These are phyloP conservation scores for Rachicladosporium sp. DNA, from an alignment of 2,329 filamentous ascomycete species.

Conservation along the genomic window DNA sequence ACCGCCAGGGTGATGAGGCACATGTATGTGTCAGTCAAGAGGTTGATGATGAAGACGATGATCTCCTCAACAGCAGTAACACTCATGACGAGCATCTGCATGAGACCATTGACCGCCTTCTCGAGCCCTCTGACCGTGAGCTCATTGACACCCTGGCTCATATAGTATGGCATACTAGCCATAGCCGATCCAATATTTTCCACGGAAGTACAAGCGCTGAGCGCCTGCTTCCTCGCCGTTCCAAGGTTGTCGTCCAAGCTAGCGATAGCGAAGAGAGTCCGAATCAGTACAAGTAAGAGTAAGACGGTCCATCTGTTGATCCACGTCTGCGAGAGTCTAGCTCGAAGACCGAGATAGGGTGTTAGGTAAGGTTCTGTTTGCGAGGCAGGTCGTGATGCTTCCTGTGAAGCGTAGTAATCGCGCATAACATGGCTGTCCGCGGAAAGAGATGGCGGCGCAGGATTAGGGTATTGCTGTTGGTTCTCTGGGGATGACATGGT, in stretches of 20 bases:
- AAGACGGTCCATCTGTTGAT: constrained; percentile 95
- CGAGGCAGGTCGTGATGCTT: constrained; percentile 43
- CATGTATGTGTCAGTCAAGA: constrained; percentile 79
- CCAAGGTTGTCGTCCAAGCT: constrained; percentile 61
- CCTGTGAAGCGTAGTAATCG: constrained; percentile 46
- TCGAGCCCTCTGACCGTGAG: constrained; percentile 71
- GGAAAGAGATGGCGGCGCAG: constrained; percentile 46
- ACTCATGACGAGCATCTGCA: constrained; percentile 64
- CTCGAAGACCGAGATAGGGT: constrained; percentile 80
- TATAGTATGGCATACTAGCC: constrained; percentile 96
- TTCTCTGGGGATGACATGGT: constrained; percentile 39
- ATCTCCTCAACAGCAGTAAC: constrained; percentile 77
- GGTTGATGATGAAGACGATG: constrained; percentile 82
- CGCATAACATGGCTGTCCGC: constrained; percentile 50
- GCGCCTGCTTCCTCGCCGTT: constrained; percentile 66
- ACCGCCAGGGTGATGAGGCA: constrained; percentile 80
- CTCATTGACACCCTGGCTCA: constrained; percentile 78
- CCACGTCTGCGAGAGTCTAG: constrained; percentile 90
- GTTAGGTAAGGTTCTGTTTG: constrained; percentile 61
- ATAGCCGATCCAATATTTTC: constrained; percentile 88
- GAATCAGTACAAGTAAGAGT: constrained; percentile 69
- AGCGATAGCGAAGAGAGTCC: constrained; percentile 64
- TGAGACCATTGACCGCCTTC: constrained; percentile 65
- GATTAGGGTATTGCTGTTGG: constrained; percentile 42
- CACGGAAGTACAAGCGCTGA: constrained; percentile 81